phyloP scores from a whole-genome alignment of 257 asterid species.

The Petunia axillaris region DNA sequence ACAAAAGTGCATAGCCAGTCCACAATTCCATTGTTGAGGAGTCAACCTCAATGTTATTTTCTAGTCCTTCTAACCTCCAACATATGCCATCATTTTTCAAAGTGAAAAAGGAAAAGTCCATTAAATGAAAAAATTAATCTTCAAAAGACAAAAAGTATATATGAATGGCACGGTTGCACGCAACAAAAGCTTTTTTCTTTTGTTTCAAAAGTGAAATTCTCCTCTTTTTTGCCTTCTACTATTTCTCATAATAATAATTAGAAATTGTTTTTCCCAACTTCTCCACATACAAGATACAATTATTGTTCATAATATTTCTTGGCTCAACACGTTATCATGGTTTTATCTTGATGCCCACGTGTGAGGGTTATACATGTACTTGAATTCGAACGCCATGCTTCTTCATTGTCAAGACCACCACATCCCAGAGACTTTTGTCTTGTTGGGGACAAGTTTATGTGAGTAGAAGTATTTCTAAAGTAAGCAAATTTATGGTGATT shows the following conservation, averaged over 20 bases:
- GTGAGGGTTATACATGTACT: slow-evolving; percentile 27
- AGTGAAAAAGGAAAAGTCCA: slow-evolving; percentile 30
- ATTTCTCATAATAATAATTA: slow-evolving; percentile 10
- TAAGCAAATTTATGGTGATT: background rate
- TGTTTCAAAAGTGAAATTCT: slow-evolving; percentile 34
- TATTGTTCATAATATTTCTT: slow-evolving; percentile 26
- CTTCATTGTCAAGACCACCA: slow-evolving; percentile 8
- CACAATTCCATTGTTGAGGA: slow-evolving; percentile 61
- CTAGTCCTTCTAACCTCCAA: slow-evolving; percentile 53
- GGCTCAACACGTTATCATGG: slow-evolving; percentile 9
- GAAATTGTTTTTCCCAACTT: background rate
- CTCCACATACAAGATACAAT: slow-evolving; percentile 12
- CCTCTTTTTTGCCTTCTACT: slow-evolving; percentile 20
- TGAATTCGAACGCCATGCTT: slow-evolving; percentile 13
- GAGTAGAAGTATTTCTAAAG: slow-evolving; percentile 23
- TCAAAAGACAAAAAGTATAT: slow-evolving; percentile 25
- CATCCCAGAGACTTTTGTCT: background rate
- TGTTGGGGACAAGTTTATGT: slow-evolving; percentile 21
- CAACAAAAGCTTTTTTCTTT: slow-evolving; percentile 61
- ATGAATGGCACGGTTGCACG: slow-evolving; percentile 65
- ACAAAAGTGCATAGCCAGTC: slow-evolving; percentile 51
- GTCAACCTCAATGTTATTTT: slow-evolving; percentile 75
- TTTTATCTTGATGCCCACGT: slow-evolving; percentile 29
- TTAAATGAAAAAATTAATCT: background rate
- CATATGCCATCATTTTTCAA: slow-evolving; percentile 54